Conservation (phyloP, 2,329 filamentous ascomycete genomes). For the Trichoderma sp. region DNA sequence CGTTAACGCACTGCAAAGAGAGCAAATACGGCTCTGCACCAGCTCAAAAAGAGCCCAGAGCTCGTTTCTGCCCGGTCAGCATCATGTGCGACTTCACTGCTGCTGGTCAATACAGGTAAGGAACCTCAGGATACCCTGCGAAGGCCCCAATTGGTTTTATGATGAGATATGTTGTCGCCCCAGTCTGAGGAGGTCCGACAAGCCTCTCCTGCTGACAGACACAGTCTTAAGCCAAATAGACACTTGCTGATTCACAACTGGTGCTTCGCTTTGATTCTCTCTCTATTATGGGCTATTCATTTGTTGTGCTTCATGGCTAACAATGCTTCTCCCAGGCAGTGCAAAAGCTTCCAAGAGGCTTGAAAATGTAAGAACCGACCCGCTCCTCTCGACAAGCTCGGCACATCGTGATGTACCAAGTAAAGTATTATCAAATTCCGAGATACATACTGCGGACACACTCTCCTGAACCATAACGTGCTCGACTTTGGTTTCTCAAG, state of each 20-base stretch:
- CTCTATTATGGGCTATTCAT: not conserved
- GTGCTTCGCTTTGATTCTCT: constrained; percentile 18
- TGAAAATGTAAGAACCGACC: constrained; percentile 14
- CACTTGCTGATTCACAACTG: constrained; percentile 40
- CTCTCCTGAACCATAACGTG: constrained; percentile 29
- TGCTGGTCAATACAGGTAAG: not conserved
- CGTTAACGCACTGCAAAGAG: not conserved
- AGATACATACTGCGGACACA: constrained; percentile 39
- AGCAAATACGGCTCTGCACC: not conserved
- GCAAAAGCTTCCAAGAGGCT: not conserved
- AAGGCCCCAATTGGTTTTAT: constrained; percentile 26
- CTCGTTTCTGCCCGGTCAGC: not conserved
- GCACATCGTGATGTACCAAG: constrained; percentile 36
- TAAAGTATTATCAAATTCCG: constrained; percentile 47
- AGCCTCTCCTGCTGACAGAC: constrained; percentile 49
- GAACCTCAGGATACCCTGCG: not conserved
- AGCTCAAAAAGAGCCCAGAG: not conserved
- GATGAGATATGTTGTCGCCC: constrained; percentile 50
- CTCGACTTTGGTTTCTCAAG: not conserved
- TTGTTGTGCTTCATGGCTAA: constrained; percentile 23
- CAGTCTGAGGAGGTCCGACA: constrained; percentile 48
- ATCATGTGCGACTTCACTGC: not conserved
- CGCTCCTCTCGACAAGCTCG: constrained; percentile 5
- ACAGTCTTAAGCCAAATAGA: constrained; percentile 57
- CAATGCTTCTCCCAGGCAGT: constrained; percentile 10